Percentiles rank a stretch among this genome's conserved stretches.
Evolutionary conservation across 2,329 filamentous ascomycete species (phyloP).

Genomic region (Sclerotinia sclerotiorum): DNA sequence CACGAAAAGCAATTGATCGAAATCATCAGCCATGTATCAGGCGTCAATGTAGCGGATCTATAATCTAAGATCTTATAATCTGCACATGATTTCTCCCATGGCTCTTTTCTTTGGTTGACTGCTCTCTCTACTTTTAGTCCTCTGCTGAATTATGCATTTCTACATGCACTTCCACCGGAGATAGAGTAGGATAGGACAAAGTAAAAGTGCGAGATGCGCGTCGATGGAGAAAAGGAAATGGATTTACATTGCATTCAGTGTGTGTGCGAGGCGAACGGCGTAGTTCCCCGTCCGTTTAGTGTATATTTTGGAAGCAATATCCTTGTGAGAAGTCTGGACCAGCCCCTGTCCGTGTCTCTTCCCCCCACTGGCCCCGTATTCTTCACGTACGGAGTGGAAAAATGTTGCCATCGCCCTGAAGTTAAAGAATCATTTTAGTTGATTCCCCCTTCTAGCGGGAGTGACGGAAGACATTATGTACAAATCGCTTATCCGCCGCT

Average conservation of each 20-base stretch:
- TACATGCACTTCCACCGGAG: too few relatives aligned
- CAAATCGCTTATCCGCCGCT: background rate
- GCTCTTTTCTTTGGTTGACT: background rate
- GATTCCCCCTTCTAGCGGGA: background rate
- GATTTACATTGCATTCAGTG: background rate
- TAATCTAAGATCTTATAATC: background rate
- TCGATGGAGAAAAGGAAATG: background rate
- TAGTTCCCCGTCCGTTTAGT: slow-evolving; percentile 9
- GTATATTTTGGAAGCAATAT: background rate
- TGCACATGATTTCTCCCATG: background rate
- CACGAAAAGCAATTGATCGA: background rate
- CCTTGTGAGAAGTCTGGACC: slow-evolving; percentile 14
- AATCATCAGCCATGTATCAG: slow-evolving; percentile 8
- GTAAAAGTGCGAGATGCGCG: background rate
- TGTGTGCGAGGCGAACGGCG: slow-evolving; percentile 14
- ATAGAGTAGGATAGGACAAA: background rate
- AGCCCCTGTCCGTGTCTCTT: background rate
- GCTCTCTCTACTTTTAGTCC: background rate
- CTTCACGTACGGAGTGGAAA: background rate
- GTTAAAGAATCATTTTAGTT: slow-evolving; percentile 1
- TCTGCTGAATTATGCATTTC: background rate
- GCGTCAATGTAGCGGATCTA: slow-evolving; percentile 1
- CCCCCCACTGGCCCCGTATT: slow-evolving; percentile 4
- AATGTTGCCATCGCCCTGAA: background rate
- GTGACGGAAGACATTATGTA: background rate